Percentiles rank a stretch among this genome's conserved stretches.
Conservation (phyloP, 345 rosid species). For the Citrus unshiu region DNA sequence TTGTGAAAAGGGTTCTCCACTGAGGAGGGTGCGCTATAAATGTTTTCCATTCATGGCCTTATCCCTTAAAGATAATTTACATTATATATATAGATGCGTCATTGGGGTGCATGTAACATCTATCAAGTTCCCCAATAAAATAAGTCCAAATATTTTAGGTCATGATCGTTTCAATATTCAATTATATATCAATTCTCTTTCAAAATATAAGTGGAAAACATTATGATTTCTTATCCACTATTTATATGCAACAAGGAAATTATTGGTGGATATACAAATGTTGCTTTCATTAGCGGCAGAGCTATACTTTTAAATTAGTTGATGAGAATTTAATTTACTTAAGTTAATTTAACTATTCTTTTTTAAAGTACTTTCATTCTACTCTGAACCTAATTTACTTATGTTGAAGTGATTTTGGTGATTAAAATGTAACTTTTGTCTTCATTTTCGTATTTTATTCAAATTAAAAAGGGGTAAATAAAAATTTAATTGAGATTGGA, state of each 20-base stretch:
- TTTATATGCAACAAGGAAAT: background rate
- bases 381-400: no score
- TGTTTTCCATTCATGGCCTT: background rate
- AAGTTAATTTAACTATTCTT: no score
- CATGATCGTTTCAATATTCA: slow-evolving; percentile 13
- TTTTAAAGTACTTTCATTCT: no score
- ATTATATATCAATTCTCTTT: background rate
- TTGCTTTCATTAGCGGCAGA: background rate
- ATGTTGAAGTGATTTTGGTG: no score
- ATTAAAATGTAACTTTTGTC: no score
- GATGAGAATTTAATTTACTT: no score
- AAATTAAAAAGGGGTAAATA: no score
- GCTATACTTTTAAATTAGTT: no score
- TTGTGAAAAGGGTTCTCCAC: background rate
- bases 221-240: background rate
- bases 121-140: background rate
- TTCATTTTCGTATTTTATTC: no score
- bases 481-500: no score
- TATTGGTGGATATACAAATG: background rate
- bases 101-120: background rate
- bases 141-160: slow-evolving; percentile 8
- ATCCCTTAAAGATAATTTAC: background rate
- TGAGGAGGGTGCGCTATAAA: background rate
- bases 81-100: background rate
- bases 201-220: slow-evolving; percentile 1